These are phyloP conservation scores for Phytophthora multivora DNA, from an alignment of 352 stramenopile genomes.

Conservation along the genomic window DNA sequence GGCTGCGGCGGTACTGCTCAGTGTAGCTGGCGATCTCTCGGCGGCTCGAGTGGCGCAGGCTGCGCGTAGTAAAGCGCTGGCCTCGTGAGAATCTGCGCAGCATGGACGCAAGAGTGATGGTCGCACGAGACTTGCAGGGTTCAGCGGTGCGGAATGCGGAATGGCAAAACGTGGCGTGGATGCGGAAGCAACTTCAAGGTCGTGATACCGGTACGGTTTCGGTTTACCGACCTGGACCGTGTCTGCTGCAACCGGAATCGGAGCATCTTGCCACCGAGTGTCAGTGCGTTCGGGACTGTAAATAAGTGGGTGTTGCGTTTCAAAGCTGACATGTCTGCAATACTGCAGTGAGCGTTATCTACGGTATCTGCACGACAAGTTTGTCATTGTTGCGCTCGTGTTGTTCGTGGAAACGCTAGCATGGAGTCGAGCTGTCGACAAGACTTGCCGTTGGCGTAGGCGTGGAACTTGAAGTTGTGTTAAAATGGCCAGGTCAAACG, in stretches of 20 bases:
- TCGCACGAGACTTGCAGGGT: background rate
- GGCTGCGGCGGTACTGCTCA: conserved; percentile 47
- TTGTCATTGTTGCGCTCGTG: background rate
- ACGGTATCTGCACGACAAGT: conserved; percentile 1
- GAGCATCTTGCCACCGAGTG: background rate
- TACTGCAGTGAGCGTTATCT: background rate
- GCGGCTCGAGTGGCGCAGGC: background rate
- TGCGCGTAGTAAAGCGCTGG: conserved; percentile 1
- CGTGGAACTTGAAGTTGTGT: conserved; percentile 36
- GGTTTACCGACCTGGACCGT: background rate
- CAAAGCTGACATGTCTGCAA: conserved; percentile 5
- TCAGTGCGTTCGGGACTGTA: conserved; percentile 5
- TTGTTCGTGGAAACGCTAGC: background rate
- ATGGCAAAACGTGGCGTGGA: conserved; percentile 4
- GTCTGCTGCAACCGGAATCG: conserved; percentile 13
- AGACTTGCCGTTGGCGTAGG: conserved; percentile 8
- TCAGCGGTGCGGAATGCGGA: conserved; percentile 25
- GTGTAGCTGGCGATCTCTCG: conserved; percentile 42
- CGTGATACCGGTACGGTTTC: background rate
- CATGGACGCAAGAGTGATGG: conserved; percentile 28
- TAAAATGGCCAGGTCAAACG: conserved; percentile 3
- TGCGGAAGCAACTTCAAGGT: conserved; percentile 29
- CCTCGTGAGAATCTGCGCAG: conserved; percentile 5
- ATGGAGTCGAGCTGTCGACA: conserved; percentile 4
- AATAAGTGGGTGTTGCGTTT: conserved; percentile 23